Base-by-base conservation (phyloP, 371 early-diverging fungal genomes). In the Phascolomyces articulosus region DNA sequence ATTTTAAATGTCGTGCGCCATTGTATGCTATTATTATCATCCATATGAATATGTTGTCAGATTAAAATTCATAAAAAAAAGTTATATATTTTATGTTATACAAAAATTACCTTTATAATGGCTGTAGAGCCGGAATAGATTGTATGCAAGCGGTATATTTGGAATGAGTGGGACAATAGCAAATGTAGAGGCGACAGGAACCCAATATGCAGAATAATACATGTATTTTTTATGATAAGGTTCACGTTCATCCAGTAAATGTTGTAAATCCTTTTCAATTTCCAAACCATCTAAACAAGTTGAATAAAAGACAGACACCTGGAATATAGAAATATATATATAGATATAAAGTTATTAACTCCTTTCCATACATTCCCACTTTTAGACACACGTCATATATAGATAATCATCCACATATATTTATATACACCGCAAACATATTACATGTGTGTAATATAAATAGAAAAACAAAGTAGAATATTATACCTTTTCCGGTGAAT, bases 121-220 rank as follows among this genome's bases (percentile, higher is more conserved):
- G 53, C 91, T 90, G 76, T 91, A 91, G 18, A 93, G 75, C 6
- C 95, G 89, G 66, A 91, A 93, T 24, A 91, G 63, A 65, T 94
- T 94, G 74, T 93, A 94, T 23, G 90, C 88, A 16, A 94, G 72
- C 0, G 93, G 93, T 49, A 94, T 87, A 72, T 94, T 94, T 34
- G 95, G 95, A 6, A 92, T 72, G 16, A 93, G 59, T 1, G 95
- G 95, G 0, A 94, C 87, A 63, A 93, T 68, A 4, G 81, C 86
- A 79, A 93, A 91, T 18, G 87, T 76, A 53, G 86, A 80, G 6
- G 93, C 73, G 34, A 93, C 69, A 1, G 95, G 95, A 8, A 93
- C 77, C 82, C 84, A 82, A 53, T 89, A 82, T 21, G 85, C 86
- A 53, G 90, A 90, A 59, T 88, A 87, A 53, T 78, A 78, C 85